These are phyloP conservation scores for Calvatia gigantea DNA, from an alignment of 768 basidiomycete genomes.

Conservation along the genomic window DNA sequence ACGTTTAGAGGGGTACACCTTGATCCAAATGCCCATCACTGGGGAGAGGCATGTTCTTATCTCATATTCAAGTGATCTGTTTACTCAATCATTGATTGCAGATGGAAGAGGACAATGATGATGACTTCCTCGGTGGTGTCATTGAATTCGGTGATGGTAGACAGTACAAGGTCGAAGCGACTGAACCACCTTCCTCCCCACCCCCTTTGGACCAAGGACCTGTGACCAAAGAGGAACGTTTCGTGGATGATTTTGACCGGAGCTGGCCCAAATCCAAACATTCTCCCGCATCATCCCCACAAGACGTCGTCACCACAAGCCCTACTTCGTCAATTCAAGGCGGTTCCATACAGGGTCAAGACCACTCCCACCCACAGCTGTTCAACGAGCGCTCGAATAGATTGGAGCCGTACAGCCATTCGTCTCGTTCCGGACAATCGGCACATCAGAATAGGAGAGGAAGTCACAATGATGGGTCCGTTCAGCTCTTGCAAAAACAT, in stretches of 20 bases:
- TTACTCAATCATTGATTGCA: constrained; percentile 24
- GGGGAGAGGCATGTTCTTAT: constrained; percentile 87
- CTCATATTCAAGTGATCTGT: constrained; percentile 11
- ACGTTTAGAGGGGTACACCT: constrained; percentile 93
- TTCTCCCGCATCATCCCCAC: constrained; percentile 40
- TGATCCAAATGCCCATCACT: constrained; percentile 92
- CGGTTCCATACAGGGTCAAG: constrained; percentile 3
- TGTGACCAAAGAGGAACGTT: constrained; percentile 82
- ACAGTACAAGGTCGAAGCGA: constrained; percentile 77
- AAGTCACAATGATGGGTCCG: constrained; percentile 38
- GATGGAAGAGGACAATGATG: constrained; percentile 92
- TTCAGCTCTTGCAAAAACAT: constrained; percentile 64
- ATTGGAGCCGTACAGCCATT: constrained; percentile 74
- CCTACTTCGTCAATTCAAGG: constrained; percentile 26
- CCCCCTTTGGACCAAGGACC: constrained; percentile 31
- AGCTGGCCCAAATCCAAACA: constrained; percentile 84
- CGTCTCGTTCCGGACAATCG: constrained; percentile 40
- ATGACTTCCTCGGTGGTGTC: constrained; percentile 82
- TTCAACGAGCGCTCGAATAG: constrained; percentile 95
- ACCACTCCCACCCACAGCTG: constrained; percentile 35
- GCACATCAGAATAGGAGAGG: constrained; percentile 41
- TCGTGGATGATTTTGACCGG: constrained; percentile 92
- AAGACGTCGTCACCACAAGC: constrained; percentile 30
- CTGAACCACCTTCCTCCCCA: constrained; percentile 28
- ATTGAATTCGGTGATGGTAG: constrained; percentile 96